phyloP scores from a whole-genome alignment of 225 moss, liverwort and hornwort species.

The Physcomitrellopsis africana region DNA sequence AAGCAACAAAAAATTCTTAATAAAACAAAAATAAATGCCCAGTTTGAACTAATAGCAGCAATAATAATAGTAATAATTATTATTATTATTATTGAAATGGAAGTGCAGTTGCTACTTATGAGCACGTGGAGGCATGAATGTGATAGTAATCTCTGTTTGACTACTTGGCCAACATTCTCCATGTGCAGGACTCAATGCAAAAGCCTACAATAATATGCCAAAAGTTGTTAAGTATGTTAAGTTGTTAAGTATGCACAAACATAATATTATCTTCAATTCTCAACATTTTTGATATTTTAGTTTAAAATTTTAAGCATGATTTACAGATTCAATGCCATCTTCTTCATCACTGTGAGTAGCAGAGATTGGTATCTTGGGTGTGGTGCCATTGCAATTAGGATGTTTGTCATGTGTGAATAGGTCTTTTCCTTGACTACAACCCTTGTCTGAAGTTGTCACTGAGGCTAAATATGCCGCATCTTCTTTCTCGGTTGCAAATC shows the following conservation, averaged over 20 bases:
- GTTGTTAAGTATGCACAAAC: background rate
- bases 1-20: too few relatives aligned
- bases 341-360: background rate
- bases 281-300: too few relatives aligned
- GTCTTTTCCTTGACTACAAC: background rate
- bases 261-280: background rate
- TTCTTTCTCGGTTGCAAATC: conserved; percentile 71
- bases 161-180: conserved; percentile 94
- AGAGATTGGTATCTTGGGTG: background rate
- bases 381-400: background rate
- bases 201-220: conserved; percentile 51
- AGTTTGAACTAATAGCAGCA: too few relatives aligned
- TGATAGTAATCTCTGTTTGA: conserved; percentile 66
- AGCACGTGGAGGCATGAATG: conserved; percentile 65
- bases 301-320: background rate
- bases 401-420: conserved; percentile 5
- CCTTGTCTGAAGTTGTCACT: conserved; percentile 42
- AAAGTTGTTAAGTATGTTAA: background rate
- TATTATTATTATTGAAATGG: too few relatives aligned
- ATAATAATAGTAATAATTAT: too few relatives aligned
- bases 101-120: conserved; percentile 49
- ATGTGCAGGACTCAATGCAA: conserved; percentile 61
- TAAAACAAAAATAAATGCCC: too few relatives aligned
- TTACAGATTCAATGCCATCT: conserved; percentile 40
- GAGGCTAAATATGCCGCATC: conserved; percentile 39